Evolutionary conservation across 495 filamentous ascomycete genomes (phyloP).

Genomic region (Neurospora sp.): DNA sequence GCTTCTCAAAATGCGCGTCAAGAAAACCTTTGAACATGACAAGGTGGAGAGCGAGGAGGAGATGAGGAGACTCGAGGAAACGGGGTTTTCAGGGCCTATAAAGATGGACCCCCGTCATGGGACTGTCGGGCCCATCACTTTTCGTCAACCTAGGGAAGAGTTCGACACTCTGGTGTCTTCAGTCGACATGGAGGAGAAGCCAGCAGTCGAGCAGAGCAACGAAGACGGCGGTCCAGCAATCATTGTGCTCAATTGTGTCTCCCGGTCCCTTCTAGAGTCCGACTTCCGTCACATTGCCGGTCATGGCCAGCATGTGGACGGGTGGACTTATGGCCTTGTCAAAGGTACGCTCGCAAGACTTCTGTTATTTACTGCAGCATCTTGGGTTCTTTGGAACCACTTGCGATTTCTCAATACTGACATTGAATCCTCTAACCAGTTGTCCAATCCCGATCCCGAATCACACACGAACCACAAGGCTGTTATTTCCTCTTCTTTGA

Average conservation of each 20-base stretch:
- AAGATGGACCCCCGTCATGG: not conserved
- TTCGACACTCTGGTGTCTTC: not conserved
- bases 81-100: not conserved
- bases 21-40: not conserved
- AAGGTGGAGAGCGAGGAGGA: not conserved
- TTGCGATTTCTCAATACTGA: not conserved
- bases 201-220: not conserved
- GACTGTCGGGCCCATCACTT: not conserved
- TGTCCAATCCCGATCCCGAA: conserved; percentile 43
- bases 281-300: conserved; percentile 54
- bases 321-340: conserved; percentile 48
- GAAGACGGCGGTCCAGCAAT: not conserved
- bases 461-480: conserved; percentile 41
- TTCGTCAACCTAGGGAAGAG: not conserved
- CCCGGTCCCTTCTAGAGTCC: conserved; percentile 44
- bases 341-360: conserved; percentile 14
- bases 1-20: not conserved
- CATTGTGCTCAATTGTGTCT: conserved; percentile 39
- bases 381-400: not conserved
- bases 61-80: not conserved
- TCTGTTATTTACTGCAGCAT: not conserved
- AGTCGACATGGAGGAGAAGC: not conserved
- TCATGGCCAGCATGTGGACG: conserved; percentile 51
- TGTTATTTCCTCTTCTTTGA: conserved; percentile 57
- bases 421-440: conserved; percentile 10